Base-by-base conservation (phyloP, 768 basidiomycete genomes). In the Russula foetens region DNA sequence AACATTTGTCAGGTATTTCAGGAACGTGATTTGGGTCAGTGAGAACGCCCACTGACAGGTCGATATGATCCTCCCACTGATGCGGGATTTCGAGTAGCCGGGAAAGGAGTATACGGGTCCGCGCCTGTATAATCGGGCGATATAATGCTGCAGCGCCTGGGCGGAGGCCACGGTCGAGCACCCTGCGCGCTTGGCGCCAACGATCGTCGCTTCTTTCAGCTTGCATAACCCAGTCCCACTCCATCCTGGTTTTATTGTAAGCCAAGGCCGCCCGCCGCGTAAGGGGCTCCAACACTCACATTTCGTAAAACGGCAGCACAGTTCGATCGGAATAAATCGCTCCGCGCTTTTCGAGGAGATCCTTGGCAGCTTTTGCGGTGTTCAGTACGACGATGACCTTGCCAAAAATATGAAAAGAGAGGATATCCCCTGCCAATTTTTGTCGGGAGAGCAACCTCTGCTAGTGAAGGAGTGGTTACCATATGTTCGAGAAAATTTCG, bases 291-390 rank as follows among this genome's bases (percentile, higher is more conserved):
- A 33, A 7, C 2, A 3, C 56, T 2, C 23, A 62, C 60, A 62
- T 51, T 3, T 58, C 60, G 7, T 21, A 29, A n/a, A 62, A 8
- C 8, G 54, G 31, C 21, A 29, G 15, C 1, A 1, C 8, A 7
- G 55, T 31, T 2, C 60, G 56, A 51, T 53, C 50, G 3, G 56
- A 52, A 50, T 45, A 62, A 9, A 51, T 79, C 21, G 75, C 65
- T 56, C 81, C 77, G 55, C 80, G 75, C 67, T 77, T 82, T 44
- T 82, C 81, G 29, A 84, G 71, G 26, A 84, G 70, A 56, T 78
- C 80, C 12, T 73, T 72, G 38, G 77, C 73, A 8, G 73, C 76
- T 61, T 75, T 72, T 60, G 73, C 59, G 56, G 75, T 76, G 68
- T 77, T 81, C 39, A 84, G 69, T 56, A 84, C 69, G 53, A 84